Conservation (phyloP, 148 eudicot genomes). For the Chenopodium suecicum region DNA sequence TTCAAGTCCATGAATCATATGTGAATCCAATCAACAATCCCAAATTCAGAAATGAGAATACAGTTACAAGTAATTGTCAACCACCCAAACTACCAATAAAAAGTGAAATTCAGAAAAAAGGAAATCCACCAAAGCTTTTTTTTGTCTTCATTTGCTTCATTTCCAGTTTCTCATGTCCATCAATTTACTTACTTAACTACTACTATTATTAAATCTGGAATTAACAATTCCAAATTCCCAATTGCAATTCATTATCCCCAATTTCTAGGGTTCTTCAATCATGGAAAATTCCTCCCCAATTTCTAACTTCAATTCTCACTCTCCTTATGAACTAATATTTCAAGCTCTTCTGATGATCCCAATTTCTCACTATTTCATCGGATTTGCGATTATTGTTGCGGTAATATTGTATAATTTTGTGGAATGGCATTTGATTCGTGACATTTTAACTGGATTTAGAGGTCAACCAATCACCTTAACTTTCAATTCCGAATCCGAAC, state of each 20-base stretch:
- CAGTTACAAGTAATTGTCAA: not conserved
- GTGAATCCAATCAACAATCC: too few relatives aligned
- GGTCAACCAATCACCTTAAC: conserved; percentile 53
- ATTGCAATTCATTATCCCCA: not conserved
- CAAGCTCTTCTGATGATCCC: conserved; percentile 48
- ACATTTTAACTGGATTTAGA: conserved; percentile 61
- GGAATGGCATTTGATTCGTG: conserved; percentile 69
- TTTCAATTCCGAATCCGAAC: conserved; percentile 51
- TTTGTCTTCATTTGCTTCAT: not conserved
- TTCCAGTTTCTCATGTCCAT: not conserved
- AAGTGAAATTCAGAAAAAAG: not conserved
- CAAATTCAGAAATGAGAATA: too few relatives aligned
- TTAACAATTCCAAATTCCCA: not conserved
- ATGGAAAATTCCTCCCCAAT: conserved; percentile 20
- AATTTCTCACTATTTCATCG: conserved; percentile 48
- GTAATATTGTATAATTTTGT: conserved; percentile 59
- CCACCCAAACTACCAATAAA: not conserved
- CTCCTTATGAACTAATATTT: conserved; percentile 49
- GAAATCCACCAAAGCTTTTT: not conserved
- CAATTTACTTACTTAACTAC: not conserved
- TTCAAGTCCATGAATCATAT: too few relatives aligned
- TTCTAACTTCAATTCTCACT: conserved; percentile 14
- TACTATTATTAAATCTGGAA: not conserved
- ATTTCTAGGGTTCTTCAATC: conserved; percentile 20
- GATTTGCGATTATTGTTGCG: conserved; percentile 19